Evolutionary conservation across 169 alveolate species (phyloP), one percentile per base, ranked within the genome.

Genomic region (Babesia bovis): DNA sequence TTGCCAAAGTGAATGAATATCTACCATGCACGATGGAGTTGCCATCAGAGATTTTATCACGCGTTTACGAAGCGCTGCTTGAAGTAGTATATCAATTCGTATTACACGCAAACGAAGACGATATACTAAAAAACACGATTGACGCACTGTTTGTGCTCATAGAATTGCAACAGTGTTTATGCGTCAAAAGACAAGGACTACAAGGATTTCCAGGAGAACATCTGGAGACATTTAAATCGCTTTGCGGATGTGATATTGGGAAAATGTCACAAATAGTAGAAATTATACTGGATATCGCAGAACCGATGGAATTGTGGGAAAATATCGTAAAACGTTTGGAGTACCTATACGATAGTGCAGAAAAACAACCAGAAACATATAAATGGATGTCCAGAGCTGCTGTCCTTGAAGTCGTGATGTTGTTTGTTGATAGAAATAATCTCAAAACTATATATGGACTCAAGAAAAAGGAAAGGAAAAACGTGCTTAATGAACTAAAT

Each of bases 141-240:
- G 44, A 38, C 53, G 69, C 69, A 0, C 73, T 63, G 25, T 45
- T 28, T 60, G 4, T 49, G 45, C 13, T 25, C 33, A 60, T 60
- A 19, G 3, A n/a, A 13, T n/a, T 30, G 51, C 58, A 63, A 40
- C 73, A 63, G 21, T 28, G n/a, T 17, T 45, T 63, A 63, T 63
- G 30, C 47, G 6, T 26, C 51, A 63, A 63, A 26, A 52, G 73
- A 28, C 23, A 47, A 23, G 61, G 73, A 4, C 23, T 28, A 1
- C 33, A 45, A 12, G 73, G 73, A 28, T 47, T 17, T 41, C 40
- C 56, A 33, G 73, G 61, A 5, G 52, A 52, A 4, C 73, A 63
- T 25, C 60, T 63, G 45, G 73, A 63, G 6, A 23, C 47, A 15
- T 63, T 45, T 36, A 63, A 45, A 60, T 42, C 60, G 7, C 60